phyloP scores from a whole-genome alignment of 257 asterid species.

The Scutellaria barbata region DNA sequence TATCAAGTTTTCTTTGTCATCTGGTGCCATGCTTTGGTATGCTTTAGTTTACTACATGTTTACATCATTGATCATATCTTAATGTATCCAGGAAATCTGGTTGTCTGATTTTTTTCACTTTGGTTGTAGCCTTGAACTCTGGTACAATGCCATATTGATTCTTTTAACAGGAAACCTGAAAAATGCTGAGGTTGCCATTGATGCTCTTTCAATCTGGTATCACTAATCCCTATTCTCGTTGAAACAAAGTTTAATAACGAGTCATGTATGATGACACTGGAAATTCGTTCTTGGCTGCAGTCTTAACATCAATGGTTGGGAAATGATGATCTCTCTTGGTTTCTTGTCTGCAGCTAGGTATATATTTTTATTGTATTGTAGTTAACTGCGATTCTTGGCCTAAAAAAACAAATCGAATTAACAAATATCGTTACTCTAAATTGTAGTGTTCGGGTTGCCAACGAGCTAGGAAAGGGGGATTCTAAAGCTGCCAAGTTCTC shows the following conservation, averaged over 20 bases:
- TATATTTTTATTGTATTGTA: not conserved
- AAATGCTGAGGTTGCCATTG: constrained; percentile 67
- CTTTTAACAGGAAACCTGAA: constrained; percentile 69
- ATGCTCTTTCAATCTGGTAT: constrained; percentile 81
- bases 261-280: not conserved
- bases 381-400: not conserved
- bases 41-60: not conserved
- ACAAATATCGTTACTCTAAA: not conserved
- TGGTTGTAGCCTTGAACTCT: constrained; percentile 63
- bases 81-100: not conserved
- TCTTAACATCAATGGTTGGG: constrained; percentile 78
- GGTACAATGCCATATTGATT: constrained; percentile 72
- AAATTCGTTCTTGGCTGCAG: constrained; percentile 41
- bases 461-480: constrained; percentile 80
- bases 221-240: not conserved
- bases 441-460: constrained; percentile 66
- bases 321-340: constrained; percentile 75
- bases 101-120: not conserved
- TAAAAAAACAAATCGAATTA: not conserved
- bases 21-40: constrained; percentile 85
- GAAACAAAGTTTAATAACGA: too few species aligned
- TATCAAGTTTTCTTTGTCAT: constrained; percentile 69
- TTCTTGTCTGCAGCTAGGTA: constrained; percentile 77
- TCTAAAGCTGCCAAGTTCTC: constrained; percentile 64
- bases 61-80: not conserved